Evolutionary conservation across 2,329 filamentous ascomycete genomes (phyloP).

Genomic region (Thielaviopsis cerberus): DNA sequence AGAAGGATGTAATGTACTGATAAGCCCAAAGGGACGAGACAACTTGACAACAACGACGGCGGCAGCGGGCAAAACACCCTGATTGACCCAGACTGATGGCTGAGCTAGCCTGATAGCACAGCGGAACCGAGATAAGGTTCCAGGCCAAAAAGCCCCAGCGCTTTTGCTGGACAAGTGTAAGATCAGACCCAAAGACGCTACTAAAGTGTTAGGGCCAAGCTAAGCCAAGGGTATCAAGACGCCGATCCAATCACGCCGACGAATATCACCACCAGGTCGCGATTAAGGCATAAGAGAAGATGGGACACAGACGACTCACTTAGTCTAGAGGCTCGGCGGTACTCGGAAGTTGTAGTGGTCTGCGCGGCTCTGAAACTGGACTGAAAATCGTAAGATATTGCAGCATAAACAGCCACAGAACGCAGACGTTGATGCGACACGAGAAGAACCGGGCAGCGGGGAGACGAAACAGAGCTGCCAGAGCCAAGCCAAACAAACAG

Average conservation of each 20-base stretch:
- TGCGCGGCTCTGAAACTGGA: not conserved
- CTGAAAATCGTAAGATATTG: not conserved
- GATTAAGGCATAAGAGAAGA: too few species aligned
- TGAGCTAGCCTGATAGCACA: not conserved
- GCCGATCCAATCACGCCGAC: not conserved
- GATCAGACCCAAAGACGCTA: not conserved
- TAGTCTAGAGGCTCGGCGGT: not conserved
- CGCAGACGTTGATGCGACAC: not conserved
- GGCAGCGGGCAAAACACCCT: not conserved
- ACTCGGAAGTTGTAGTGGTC: not conserved
- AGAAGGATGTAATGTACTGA: not conserved
- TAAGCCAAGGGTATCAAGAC: not conserved
- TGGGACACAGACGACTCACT: too few species aligned
- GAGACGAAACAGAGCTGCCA: not conserved
- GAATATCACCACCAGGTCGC: not conserved
- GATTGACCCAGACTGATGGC: too few species aligned
- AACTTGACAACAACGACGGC: not conserved
- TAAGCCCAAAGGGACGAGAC: not conserved
- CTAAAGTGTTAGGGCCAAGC: not conserved
- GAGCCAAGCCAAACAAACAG: not conserved
- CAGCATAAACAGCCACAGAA: not conserved
- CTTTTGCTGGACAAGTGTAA: not conserved
- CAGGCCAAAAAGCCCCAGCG: not conserved
- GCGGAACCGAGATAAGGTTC: not conserved
- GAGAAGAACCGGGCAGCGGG: not conserved